Conservation (phyloP, 2,329 filamentous ascomycete genomes). For the Balansia obtecta region DNA sequence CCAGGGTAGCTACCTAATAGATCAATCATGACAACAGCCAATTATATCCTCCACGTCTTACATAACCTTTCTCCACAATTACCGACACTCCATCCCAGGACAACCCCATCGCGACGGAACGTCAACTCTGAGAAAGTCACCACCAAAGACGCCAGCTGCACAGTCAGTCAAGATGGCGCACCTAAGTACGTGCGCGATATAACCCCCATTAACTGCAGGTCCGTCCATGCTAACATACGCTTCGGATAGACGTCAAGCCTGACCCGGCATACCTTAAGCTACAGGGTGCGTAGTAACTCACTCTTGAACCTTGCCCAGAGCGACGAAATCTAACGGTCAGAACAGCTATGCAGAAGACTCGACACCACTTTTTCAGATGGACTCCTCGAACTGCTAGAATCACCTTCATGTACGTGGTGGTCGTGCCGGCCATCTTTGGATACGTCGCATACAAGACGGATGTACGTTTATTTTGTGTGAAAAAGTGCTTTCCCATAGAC, state of each 20-base stretch:
- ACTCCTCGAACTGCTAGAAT: constrained; percentile 71
- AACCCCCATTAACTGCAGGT: neutral
- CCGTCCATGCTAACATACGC: constrained; percentile 15
- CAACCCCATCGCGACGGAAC: constrained; percentile 11
- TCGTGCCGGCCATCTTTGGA: constrained; percentile 59
- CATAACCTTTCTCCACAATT: too few species aligned
- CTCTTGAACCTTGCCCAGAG: constrained; percentile 1
- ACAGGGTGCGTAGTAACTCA: constrained; percentile 20
- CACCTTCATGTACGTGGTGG: constrained; percentile 62
- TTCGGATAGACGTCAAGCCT: constrained; percentile 25
- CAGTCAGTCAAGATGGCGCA: constrained; percentile 24
- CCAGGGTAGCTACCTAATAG: neutral
- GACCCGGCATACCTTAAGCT: constrained; percentile 30
- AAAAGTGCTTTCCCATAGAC: neutral
- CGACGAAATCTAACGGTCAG: constrained; percentile 12
- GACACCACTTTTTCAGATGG: constrained; percentile 94
- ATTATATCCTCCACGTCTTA: constrained; percentile 1
- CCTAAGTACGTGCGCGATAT: constrained; percentile 19
- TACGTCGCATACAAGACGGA: constrained; percentile 70
- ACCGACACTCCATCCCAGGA: too few species aligned
- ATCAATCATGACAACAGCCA: neutral
- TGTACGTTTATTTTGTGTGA: constrained; percentile 44
- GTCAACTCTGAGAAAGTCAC: constrained; percentile 7
- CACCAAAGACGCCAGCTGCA: constrained; percentile 13
- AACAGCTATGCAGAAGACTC: constrained; percentile 69